Conservation (phyloP, 169 alveolate species). For the Plasmodium billcollinsi region DNA sequence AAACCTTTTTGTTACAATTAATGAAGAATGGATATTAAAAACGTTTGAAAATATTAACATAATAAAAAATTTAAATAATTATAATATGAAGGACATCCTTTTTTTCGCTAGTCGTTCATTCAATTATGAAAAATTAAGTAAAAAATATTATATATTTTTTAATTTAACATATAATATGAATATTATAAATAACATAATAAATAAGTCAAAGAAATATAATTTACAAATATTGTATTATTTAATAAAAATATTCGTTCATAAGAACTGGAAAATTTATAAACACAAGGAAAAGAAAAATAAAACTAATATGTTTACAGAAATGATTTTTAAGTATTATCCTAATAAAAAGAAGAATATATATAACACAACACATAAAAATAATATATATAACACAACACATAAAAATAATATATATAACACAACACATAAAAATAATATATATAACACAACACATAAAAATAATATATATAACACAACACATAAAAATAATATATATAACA, state of each 20-base stretch:
- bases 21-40: conserved; percentile 50
- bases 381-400: not conserved
- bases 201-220: not conserved
- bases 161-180: conserved; percentile 43
- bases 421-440: not conserved
- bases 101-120: conserved; percentile 56
- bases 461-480: no score
- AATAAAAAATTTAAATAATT: conserved; percentile 44
- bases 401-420: not conserved
- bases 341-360: not conserved
- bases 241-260: conserved; percentile 34
- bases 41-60: conserved; percentile 24
- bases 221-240: conserved; percentile 10
- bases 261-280: conserved; percentile 30
- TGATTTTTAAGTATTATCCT: conserved; percentile 50
- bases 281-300: conserved; percentile 5
- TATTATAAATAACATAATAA: conserved; percentile 3
- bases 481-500: not conserved
- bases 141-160: conserved; percentile 50
- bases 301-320: conserved; percentile 2
- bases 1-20: conserved; percentile 45
- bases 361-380: not conserved
- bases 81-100: conserved; percentile 43
- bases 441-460: not conserved
- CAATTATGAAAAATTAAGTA: conserved; percentile 65